Conservation (phyloP, 192 early-diverging fungal genomes). For the Thamnidium elegans region DNA sequence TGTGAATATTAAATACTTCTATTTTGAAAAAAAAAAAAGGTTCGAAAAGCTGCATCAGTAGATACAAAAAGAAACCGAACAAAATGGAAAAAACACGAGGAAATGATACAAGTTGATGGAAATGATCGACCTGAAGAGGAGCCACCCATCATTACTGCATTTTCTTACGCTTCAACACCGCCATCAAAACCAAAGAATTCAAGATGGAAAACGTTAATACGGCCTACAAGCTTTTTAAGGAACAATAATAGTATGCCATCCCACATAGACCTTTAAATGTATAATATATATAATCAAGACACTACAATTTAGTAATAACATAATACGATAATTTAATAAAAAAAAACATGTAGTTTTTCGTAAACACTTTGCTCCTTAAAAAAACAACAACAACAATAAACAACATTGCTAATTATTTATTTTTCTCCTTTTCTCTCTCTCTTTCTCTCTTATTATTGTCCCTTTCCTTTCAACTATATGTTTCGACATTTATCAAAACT, state of each 20-base stretch:
- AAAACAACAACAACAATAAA: too few species aligned
- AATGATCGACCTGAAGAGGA: neutral
- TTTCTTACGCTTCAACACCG: slow-evolving; percentile 8
- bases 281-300: neutral
- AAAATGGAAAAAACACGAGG: slow-evolving; percentile 1
- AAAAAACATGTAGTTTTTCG: neutral
- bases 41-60: too few species aligned
- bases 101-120: neutral
- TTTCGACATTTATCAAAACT: slow-evolving; percentile 10
- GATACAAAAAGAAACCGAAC: neutral
- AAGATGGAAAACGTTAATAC: slow-evolving; percentile 9
- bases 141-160: neutral
- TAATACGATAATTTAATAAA: neutral
- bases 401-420: neutral
- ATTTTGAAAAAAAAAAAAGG: too few species aligned
- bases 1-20: too few species aligned
- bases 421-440: neutral
- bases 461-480: neutral
- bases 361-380: too few species aligned
- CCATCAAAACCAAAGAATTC: neutral
- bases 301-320: neutral
- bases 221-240: slow-evolving; percentile 7
- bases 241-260: neutral
- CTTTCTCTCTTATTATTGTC: neutral
- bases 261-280: too few species aligned